These are phyloP conservation scores for Pichia sp. DNA, from an alignment of 1,139 yeast species.

Conservation along the genomic window DNA sequence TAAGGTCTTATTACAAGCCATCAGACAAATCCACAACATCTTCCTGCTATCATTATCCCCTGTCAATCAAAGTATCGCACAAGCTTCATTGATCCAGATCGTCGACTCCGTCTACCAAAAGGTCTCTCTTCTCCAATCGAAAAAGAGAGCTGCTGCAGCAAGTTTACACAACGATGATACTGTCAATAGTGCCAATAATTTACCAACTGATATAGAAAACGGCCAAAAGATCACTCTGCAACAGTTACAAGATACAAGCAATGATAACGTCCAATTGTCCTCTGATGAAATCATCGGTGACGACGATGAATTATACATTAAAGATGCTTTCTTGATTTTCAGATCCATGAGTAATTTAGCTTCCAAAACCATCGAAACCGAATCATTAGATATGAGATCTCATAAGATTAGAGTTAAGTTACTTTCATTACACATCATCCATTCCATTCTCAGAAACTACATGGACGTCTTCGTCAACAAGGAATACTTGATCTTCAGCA, in stretches of 20 bases:
- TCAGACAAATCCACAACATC: slow-evolving; percentile 90
- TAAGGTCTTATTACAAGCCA: slow-evolving; percentile 81
- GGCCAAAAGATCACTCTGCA: slow-evolving; percentile 44
- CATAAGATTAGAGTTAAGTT: slow-evolving; percentile 91
- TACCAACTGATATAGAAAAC: slow-evolving; percentile 7
- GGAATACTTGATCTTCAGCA: slow-evolving; percentile 57
- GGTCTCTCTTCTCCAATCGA: slow-evolving; percentile 39
- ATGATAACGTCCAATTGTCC: slow-evolving; percentile 56
- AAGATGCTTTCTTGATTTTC: slow-evolving; percentile 90
- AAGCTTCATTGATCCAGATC: slow-evolving; percentile 91
- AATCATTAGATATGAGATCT: slow-evolving; percentile 78
- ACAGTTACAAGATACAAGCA: slow-evolving; percentile 41
- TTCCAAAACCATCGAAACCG: slow-evolving; percentile 74
- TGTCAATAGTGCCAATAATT: not conserved
- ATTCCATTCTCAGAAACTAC: slow-evolving; percentile 81
- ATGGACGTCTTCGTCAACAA: slow-evolving; percentile 76
- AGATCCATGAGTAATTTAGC: slow-evolving; percentile 95
- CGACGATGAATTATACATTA: slow-evolving; percentile 68
- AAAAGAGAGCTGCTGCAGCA: not conserved
- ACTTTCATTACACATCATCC: slow-evolving; percentile 83
- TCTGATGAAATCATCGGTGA: slow-evolving; percentile 49
- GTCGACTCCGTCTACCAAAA: slow-evolving; percentile 83
- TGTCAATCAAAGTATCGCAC: slow-evolving; percentile 90
- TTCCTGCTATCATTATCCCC: slow-evolving; percentile 82
- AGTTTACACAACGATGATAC: not conserved